Evolutionary conservation across 2,329 filamentous ascomycete genomes (phyloP), one percentile per base, ranked within the genome.

Genomic region (Chaetomium strumarium): DNA sequence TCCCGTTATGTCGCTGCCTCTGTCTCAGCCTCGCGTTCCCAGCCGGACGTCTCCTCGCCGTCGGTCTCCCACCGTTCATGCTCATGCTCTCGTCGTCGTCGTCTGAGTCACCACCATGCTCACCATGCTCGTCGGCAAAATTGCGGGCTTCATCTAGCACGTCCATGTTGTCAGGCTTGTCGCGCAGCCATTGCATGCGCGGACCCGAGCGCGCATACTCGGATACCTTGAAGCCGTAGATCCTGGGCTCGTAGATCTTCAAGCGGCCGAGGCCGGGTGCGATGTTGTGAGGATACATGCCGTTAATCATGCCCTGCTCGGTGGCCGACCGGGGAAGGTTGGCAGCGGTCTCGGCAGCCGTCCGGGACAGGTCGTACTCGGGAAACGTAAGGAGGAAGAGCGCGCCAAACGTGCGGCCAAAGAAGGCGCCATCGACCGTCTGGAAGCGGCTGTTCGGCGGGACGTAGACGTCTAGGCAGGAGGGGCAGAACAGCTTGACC

Each of bases 371-470:
- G 62, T 96, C 90, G 66, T 96, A 87, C 67, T 99, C 93, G 34
- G 93, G 92, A 70, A 97, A 99, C 37, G 92, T 99, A 76, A 99
- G 92, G 68, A 99, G 90, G 75, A 99, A 99, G 55, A 99, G 83
- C 42, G 90, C 90, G 56, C 91, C 91, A 68, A 99, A 99, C 0
- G 93, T 99, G 49, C 93, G 92, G 44, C 93, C 93, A 66, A 99
- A 99, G 75, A 97, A 99, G 43, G 93, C 93, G 49, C 93, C 93
- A 62, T 99, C 93, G 33, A 99, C 93, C 2, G 90, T 92, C 71
- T 97, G 93, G 68, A 97, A 99, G 17, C 93, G 84, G 65, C 90
- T 96, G 75, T 97, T 99, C 38, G 93, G 93, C 3, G 93, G 93
- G 0, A 93, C 93, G 70, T 97, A 99, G 64, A 97, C 89, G 67